Evolutionary conservation across 805 yeast species (phyloP).

Genomic region (Jamesozyma spencerorum): DNA sequence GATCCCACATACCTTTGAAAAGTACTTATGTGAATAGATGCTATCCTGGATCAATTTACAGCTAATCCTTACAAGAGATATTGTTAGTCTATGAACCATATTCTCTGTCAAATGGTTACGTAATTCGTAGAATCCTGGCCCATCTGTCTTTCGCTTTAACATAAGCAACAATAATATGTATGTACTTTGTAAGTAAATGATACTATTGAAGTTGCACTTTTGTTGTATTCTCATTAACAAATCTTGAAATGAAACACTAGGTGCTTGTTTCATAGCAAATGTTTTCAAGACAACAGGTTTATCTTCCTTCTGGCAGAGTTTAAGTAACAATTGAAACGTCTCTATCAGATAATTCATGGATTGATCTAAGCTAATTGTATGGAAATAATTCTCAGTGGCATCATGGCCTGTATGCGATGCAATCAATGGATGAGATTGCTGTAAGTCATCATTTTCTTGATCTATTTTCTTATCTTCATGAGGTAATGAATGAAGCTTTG

Average conservation of each 20-base stretch:
- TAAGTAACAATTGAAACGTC: background rate
- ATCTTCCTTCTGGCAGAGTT: background rate
- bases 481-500: background rate
- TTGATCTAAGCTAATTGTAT: background rate
- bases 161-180: slow-evolving; percentile 19
- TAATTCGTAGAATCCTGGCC: slow-evolving; percentile 6
- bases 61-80: slow-evolving; percentile 38
- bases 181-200: slow-evolving; percentile 21
- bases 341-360: slow-evolving; percentile 5
- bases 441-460: background rate
- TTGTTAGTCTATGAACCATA: slow-evolving; percentile 36
- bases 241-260: slow-evolving; percentile 19
- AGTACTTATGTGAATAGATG: slow-evolving; percentile 37
- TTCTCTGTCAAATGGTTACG: slow-evolving; percentile 28
- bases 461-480: background rate
- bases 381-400: background rate
- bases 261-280: slow-evolving; percentile 26
- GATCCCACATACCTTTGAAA: slow-evolving; percentile 41
- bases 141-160: slow-evolving; percentile 8
- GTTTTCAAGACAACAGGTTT: slow-evolving; percentile 1
- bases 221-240: slow-evolving; percentile 23
- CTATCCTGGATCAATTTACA: slow-evolving; percentile 41
- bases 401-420: too few relatives aligned
- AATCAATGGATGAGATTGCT: background rate
- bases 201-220: slow-evolving; percentile 24